phyloP scores from a whole-genome alignment of 192 early-diverging fungal genomes.

The Coemansia furcata region DNA sequence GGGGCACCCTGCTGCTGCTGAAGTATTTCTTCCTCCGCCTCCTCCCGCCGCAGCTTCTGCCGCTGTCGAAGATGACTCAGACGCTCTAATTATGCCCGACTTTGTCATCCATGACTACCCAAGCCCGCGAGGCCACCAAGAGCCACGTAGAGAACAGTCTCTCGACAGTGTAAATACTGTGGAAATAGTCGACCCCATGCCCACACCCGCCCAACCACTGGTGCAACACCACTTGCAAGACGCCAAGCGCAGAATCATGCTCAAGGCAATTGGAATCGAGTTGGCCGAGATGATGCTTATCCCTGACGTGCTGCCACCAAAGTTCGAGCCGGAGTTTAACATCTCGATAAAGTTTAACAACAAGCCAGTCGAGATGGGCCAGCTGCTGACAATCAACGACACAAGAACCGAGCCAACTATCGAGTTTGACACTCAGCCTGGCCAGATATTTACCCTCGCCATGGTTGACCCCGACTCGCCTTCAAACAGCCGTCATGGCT shows the following conservation, averaged over 20 bases:
- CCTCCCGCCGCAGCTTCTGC: neutral
- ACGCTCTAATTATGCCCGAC: neutral
- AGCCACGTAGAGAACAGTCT: neutral
- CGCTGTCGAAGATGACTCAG: neutral
- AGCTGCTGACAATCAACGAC: constrained; percentile 26
- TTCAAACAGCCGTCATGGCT: constrained; percentile 20
- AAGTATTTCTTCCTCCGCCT: neutral
- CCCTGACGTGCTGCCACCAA: constrained; percentile 15
- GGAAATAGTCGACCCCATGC: neutral
- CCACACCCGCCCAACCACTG: neutral
- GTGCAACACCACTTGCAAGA: neutral
- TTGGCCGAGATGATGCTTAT: constrained; percentile 11
- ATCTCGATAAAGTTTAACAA: constrained; percentile 16
- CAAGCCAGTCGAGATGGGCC: constrained; percentile 18
- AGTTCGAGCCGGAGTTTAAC: constrained; percentile 31
- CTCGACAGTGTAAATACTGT: neutral
- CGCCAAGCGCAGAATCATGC: constrained; percentile 6
- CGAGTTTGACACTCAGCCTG: constrained; percentile 27
- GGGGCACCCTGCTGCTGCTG: neutral
- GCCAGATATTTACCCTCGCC: constrained; percentile 21
- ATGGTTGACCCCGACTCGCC: constrained; percentile 40
- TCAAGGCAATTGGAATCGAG: neutral
- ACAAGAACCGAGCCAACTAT: constrained; percentile 20
- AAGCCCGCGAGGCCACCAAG: neutral
- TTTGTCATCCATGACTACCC: neutral